These are phyloP conservation scores for Ceraceosorus guamensis DNA, from an alignment of 1,284 basidiomycete genomes.

Conservation along the genomic window DNA sequence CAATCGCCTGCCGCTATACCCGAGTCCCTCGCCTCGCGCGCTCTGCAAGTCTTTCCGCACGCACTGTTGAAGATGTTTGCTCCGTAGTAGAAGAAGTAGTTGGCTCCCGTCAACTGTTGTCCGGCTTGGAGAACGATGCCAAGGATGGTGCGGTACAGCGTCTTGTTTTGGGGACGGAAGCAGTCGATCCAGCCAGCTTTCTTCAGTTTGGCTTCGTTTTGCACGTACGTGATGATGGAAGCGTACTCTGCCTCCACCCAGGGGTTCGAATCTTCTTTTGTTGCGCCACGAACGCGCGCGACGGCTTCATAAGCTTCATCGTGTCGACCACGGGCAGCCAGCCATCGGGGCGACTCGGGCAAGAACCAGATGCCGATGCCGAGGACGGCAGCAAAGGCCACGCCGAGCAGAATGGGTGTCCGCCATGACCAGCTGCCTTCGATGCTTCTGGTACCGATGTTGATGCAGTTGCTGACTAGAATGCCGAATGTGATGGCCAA, in stretches of 20 bases:
- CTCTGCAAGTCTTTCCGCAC: no score
- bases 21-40: no score
- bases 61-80: constrained; percentile 60
- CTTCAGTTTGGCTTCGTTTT: constrained; percentile 17
- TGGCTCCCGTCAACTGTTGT: constrained; percentile 67
- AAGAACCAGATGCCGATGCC: constrained; percentile 65
- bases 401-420: constrained; percentile 62
- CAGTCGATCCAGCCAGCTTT: constrained; percentile 37
- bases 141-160: constrained; percentile 44
- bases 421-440: constrained; percentile 57
- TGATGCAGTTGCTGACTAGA: constrained; percentile 60
- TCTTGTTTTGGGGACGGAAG: constrained; percentile 35
- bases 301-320: constrained; percentile 58
- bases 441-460: constrained; percentile 33
- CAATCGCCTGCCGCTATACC: no score
- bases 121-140: constrained; percentile 64
- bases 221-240: constrained; percentile 37
- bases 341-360: constrained; percentile 68
- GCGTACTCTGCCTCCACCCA: constrained; percentile 41
- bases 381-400: constrained; percentile 64
- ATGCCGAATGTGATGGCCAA: constrained; percentile 71
- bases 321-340: constrained; percentile 53
- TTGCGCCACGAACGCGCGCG: constrained; percentile 57
- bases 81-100: constrained; percentile 52
- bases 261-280: constrained; percentile 33